Conservation (phyloP, 306 rosid genomes). For the Phaseolus lunatus region DNA sequence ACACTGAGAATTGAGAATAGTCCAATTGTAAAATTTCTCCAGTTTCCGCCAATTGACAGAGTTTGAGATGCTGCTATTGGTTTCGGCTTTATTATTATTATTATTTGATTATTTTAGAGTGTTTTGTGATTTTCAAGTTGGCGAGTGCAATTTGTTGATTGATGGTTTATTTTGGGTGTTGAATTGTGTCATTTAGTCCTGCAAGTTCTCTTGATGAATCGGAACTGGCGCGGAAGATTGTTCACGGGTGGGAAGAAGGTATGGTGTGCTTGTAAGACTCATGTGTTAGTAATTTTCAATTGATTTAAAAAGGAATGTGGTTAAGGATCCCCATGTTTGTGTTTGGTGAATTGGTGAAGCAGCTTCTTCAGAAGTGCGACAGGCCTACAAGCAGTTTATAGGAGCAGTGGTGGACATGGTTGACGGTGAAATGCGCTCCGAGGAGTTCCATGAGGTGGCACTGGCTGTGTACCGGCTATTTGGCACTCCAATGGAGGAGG, state of each 20-base stretch:
- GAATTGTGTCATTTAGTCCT: constrained; percentile 41
- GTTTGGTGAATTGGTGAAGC: constrained; percentile 47
- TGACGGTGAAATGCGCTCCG: constrained; percentile 84
- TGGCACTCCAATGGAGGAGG: constrained; percentile 47
- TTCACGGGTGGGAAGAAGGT: constrained; percentile 60
- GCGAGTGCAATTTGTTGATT: constrained; percentile 1
- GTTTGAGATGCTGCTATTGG: constrained; percentile 1
- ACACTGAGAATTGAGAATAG: background rate
- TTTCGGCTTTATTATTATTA: constrained; percentile 15
- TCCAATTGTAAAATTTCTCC: constrained; percentile 1
- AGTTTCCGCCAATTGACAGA: background rate
- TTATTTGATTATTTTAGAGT: background rate
- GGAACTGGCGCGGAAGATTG: constrained; percentile 56
- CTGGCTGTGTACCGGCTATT: constrained; percentile 43
- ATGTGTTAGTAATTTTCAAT: background rate
- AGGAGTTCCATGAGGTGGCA: constrained; percentile 85
- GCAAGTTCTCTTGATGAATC: constrained; percentile 61
- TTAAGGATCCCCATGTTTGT: constrained; percentile 20
- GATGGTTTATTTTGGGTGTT: background rate
- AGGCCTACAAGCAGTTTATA: constrained; percentile 69
- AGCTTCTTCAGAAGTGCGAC: constrained; percentile 60
- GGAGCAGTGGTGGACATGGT: constrained; percentile 82
- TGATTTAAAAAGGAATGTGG: background rate
- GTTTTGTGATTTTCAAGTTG: constrained; percentile 24
- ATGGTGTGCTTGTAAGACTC: constrained; percentile 23